Conservation (phyloP, 768 basidiomycete species). For the Termitomyces sp. region DNA sequence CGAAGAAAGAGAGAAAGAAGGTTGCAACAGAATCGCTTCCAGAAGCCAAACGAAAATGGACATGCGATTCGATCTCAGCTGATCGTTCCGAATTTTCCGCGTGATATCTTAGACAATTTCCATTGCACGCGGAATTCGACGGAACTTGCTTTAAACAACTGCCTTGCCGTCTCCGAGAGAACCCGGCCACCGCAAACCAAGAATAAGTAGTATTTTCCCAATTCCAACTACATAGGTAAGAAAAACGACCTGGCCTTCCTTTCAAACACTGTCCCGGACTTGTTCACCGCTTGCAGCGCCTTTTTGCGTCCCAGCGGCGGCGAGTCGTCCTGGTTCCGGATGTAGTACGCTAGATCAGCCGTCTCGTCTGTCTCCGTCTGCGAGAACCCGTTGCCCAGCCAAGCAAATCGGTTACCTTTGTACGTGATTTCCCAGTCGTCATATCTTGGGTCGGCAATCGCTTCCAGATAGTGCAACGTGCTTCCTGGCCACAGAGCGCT, state of each 20-base stretch:
- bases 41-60: constrained; percentile 8
- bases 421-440: constrained; percentile 31
- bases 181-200: not conserved
- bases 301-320: constrained; percentile 9
- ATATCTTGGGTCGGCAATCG: constrained; percentile 24
- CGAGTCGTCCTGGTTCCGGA: constrained; percentile 12
- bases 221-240: no score
- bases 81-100: constrained; percentile 15
- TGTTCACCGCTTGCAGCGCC: constrained; percentile 8
- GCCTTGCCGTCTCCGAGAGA: not conserved
- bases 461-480: constrained; percentile 29
- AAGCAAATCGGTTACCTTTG: constrained; percentile 27
- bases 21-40: not conserved
- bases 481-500: constrained; percentile 30
- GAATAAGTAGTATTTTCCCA: not conserved
- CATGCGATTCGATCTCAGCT: constrained; percentile 14
- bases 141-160: not conserved
- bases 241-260: not conserved
- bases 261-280: constrained; percentile 2
- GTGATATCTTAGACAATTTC: constrained; percentile 8
- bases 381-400: constrained; percentile 28
- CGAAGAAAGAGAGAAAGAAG: constrained; percentile 7
- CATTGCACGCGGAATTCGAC: not conserved
- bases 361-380: constrained; percentile 25
- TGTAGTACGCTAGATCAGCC: constrained; percentile 28